Conservation (phyloP, 495 filamentous ascomycete species). For the Astrothelium macrocarpum region DNA sequence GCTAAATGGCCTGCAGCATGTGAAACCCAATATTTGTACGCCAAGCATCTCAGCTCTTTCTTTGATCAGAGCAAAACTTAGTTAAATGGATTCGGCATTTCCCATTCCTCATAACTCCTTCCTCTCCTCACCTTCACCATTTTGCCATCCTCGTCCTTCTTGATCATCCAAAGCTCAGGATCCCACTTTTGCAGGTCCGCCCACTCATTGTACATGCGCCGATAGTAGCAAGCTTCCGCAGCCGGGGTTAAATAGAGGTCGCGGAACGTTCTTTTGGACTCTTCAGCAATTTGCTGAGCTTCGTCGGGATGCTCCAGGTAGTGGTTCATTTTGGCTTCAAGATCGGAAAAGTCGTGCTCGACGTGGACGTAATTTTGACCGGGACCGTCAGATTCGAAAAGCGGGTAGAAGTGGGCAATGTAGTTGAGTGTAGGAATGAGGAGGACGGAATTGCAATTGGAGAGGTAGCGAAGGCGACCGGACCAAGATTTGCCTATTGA, state of each 20-base stretch:
- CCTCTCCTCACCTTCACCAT: not conserved
- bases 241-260: slow-evolving; percentile 13
- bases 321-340: slow-evolving; percentile 11
- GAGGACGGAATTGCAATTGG: slow-evolving; percentile 17
- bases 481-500: slow-evolving; percentile 13
- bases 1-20: not conserved
- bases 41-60: not conserved
- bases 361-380: slow-evolving; percentile 17
- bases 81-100: slow-evolving; percentile 1
- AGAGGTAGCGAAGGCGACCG: slow-evolving; percentile 19
- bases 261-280: not conserved
- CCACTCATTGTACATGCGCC: slow-evolving; percentile 10
- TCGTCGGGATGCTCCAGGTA: slow-evolving; percentile 10
- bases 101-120: not conserved
- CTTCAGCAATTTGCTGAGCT: slow-evolving; percentile 11
- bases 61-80: not conserved
- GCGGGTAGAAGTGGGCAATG: slow-evolving; percentile 11
- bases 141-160: not conserved
- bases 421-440: slow-evolving; percentile 13
- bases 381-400: slow-evolving; percentile 11
- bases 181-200: slow-evolving; percentile 14
- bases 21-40: not conserved
- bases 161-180: not conserved
- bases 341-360: slow-evolving; percentile 18
- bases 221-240: slow-evolving; percentile 15